phyloP scores from a whole-genome alignment of 2,329 filamentous ascomycete species.

The Pyrenophora graminea region DNA sequence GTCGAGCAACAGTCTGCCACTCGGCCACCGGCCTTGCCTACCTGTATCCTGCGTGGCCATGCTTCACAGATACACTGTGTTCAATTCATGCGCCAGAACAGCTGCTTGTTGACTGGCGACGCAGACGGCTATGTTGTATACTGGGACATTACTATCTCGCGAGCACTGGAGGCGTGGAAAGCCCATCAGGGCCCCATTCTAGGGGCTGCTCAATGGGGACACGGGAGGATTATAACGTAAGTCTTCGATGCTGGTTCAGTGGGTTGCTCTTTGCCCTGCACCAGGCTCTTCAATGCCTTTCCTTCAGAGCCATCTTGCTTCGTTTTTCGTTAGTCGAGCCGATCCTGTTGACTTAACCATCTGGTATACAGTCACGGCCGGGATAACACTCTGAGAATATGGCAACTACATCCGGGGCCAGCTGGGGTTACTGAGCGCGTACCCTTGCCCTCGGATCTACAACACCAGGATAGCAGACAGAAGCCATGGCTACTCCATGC shows the following conservation, averaged over 20 bases:
- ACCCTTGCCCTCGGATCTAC: too few species aligned
- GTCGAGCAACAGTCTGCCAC: conserved; percentile 32
- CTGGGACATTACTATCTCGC: conserved; percentile 83
- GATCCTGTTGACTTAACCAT: conserved; percentile 1
- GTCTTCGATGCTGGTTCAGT: conserved; percentile 40
- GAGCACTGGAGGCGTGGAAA: conserved; percentile 82
- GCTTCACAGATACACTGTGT: conserved; percentile 77
- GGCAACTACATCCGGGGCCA: conserved; percentile 62
- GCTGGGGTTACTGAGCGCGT: too few species aligned
- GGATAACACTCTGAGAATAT: conserved; percentile 84
- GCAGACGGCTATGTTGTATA: conserved; percentile 85
- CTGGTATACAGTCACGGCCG: conserved; percentile 72
- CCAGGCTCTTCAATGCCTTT: too few species aligned
- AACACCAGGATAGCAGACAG: conserved; percentile 51
- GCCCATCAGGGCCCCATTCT: conserved; percentile 80
- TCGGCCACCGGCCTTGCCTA: conserved; percentile 59
- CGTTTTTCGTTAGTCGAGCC: too few species aligned
- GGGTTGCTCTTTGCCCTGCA: too few species aligned
- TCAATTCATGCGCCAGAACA: conserved; percentile 72
- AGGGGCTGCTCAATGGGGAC: conserved; percentile 71
- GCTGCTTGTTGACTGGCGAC: conserved; percentile 81
- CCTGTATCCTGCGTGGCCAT: conserved; percentile 84
- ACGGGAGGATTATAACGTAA: conserved; percentile 81
- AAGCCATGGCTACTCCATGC: conserved; percentile 86
- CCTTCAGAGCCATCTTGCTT: too few species aligned